Percentiles rank a stretch among this genome's conserved stretches.
phyloP scores from a whole-genome alignment of 805 yeast genomes.

The Candida namnaoensis region DNA sequence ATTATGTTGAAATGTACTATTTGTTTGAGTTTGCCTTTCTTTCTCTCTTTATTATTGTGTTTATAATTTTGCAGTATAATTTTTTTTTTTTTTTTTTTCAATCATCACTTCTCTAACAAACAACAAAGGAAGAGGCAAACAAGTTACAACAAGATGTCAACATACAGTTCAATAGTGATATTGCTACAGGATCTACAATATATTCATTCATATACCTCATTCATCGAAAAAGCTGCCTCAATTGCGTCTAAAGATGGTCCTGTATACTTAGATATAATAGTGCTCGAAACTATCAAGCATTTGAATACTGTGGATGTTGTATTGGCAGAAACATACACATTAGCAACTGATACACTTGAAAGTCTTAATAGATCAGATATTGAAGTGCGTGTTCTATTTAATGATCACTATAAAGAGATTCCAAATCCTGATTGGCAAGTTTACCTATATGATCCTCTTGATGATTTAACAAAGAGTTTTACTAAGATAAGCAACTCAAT shows the following conservation, averaged over 20 bases:
- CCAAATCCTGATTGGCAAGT: constrained; percentile 11
- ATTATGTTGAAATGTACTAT: too few species aligned
- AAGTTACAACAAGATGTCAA: too few species aligned
- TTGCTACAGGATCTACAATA: constrained; percentile 8
- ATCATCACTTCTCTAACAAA: too few species aligned
- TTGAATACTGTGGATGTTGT: constrained; percentile 13
- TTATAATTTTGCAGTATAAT: too few species aligned
- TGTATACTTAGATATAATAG: constrained; percentile 9
- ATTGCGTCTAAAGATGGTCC: constrained; percentile 4
- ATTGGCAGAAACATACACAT: constrained; percentile 13
- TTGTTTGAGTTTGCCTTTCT: too few species aligned
- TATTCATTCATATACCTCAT: constrained; percentile 11
- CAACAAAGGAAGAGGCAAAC: too few species aligned
- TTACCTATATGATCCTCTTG: constrained; percentile 9
- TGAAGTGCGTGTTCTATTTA: constrained; percentile 13
- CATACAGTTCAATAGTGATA: too few species aligned
- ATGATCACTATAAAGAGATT: constrained; percentile 13
- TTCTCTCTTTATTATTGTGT: too few species aligned
- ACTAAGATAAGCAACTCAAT: too few species aligned
- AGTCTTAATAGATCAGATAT: constrained; percentile 4
- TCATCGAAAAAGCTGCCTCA: constrained; percentile 10
- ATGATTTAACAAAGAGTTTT: too few species aligned
- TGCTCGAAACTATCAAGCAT: constrained; percentile 7
- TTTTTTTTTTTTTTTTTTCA: too few species aligned
- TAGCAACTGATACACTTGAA: constrained; percentile 8